A percentile compares a stretch with the other conserved stretches of the same genome.
Conservation (phyloP, 2,329 filamentous ascomycete genomes). For the Penicillium sp. region DNA sequence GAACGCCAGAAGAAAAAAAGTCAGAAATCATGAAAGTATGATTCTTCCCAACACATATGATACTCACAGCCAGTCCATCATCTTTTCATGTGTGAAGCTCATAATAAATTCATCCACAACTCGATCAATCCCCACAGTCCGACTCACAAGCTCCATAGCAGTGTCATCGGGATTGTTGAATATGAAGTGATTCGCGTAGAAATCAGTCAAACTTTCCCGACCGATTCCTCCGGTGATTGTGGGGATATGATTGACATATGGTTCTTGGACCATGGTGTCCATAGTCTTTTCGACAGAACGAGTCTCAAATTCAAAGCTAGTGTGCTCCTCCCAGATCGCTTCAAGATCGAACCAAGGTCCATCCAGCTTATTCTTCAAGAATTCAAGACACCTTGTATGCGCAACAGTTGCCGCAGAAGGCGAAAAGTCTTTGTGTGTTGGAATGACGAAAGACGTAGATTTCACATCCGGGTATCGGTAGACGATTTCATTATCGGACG, state of each 20-base stretch:
- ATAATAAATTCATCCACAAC: conserved; percentile 72
- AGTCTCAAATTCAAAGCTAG: conserved; percentile 67
- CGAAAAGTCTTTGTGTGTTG: no score
- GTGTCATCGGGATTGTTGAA: conserved; percentile 70
- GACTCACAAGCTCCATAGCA: conserved; percentile 66
- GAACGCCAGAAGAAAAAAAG: conserved; percentile 59
- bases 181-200: conserved; percentile 75
- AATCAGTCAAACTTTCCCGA: conserved; percentile 60
- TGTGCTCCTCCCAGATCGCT: conserved; percentile 77
- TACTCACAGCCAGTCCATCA: conserved; percentile 68
- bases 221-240: conserved; percentile 73
- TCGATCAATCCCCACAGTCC: conserved; percentile 70
- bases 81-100: conserved; percentile 62
- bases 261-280: conserved; percentile 76
- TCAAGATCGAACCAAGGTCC: conserved; percentile 61
- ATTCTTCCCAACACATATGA: conserved; percentile 37
- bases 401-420: no score
- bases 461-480: no score
- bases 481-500: no score
- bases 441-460: no score
- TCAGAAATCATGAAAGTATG: no score
- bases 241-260: conserved; percentile 76
- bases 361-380: no score
- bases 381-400: no score
- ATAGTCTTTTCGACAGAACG: conserved; percentile 71